Evolutionary conservation across 495 filamentous ascomycete species (phyloP).

Genomic region (Penicillium ucsense): DNA sequence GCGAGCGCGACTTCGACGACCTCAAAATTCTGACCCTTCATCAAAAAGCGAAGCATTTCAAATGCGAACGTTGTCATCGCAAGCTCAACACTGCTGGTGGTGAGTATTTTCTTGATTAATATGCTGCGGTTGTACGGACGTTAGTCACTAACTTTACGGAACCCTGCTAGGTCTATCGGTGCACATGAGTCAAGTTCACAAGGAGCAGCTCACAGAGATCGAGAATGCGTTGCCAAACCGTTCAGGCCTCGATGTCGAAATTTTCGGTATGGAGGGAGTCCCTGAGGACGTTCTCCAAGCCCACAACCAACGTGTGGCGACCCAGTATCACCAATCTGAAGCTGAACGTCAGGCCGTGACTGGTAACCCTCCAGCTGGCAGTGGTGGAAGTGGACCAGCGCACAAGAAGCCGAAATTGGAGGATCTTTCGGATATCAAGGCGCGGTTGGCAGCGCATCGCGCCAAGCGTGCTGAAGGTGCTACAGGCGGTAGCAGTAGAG

Average conservation of each 20-base stretch:
- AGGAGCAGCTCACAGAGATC: slow-evolving; percentile 74
- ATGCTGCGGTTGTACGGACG: neutral
- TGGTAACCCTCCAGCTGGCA: slow-evolving; percentile 68
- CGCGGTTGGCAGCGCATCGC: slow-evolving; percentile 70
- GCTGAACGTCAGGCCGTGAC: slow-evolving; percentile 71
- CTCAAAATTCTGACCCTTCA: slow-evolving; percentile 91
- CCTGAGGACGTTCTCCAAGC: slow-evolving; percentile 72
- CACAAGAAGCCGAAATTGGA: slow-evolving; percentile 77
- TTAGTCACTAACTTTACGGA: slow-evolving; percentile 6
- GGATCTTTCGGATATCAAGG: slow-evolving; percentile 66
- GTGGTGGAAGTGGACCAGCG: slow-evolving; percentile 38
- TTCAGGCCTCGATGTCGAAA: slow-evolving; percentile 77
- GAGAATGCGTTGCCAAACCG: slow-evolving; percentile 87
- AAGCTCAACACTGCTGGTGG: slow-evolving; percentile 92
- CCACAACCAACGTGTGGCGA: slow-evolving; percentile 76
- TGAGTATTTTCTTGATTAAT: slow-evolving; percentile 25
- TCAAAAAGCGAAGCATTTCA: slow-evolving; percentile 98
- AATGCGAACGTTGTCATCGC: slow-evolving; percentile 81
- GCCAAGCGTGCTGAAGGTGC: slow-evolving; percentile 56
- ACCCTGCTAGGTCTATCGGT: slow-evolving; percentile 65
- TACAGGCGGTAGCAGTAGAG: slow-evolving; percentile 47
- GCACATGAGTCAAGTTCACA: slow-evolving; percentile 98
- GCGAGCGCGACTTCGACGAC: slow-evolving; percentile 96
- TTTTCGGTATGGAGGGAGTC: slow-evolving; percentile 97
- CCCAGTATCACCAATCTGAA: slow-evolving; percentile 75